Conservation (phyloP, 495 filamentous ascomycete species). For the Penicillium goetzii region DNA sequence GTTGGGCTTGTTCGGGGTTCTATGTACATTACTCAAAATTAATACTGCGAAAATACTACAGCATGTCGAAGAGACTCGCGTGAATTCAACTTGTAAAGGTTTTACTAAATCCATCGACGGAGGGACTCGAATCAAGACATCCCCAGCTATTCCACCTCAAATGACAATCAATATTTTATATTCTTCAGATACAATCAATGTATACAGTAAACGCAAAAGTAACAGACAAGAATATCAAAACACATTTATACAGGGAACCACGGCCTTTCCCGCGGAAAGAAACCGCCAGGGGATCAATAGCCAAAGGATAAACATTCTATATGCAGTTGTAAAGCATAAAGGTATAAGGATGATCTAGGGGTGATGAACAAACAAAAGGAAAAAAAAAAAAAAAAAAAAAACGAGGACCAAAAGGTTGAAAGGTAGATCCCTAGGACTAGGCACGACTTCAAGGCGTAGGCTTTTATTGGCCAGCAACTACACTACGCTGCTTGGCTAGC, state of each 20-base stretch:
- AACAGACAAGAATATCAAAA: conserved; percentile 6
- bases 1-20: neutral
- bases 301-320: conserved; percentile 17
- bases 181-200: neutral
- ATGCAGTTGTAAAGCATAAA: conserved; percentile 16
- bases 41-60: neutral
- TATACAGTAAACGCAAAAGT: neutral
- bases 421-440: neutral
- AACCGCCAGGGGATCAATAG: conserved; percentile 13
- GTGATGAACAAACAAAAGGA: conserved; percentile 12
- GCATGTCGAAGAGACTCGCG: neutral
- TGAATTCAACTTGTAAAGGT: neutral
- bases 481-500: conserved; percentile 84
- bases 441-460: neutral
- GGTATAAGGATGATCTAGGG: conserved; percentile 16
- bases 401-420: neutral
- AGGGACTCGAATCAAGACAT: neutral
- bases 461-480: conserved; percentile 57
- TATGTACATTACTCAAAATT: conserved; percentile 15
- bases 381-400: neutral
- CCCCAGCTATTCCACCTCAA: too few relatives aligned
- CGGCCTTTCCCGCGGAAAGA: neutral
- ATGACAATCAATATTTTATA: neutral
- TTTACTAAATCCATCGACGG: neutral
- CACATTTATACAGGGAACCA: conserved; percentile 1